Evolutionary conservation across 495 filamentous ascomycete genomes (phyloP).

Genomic region (Hyaloscypha finlandica): DNA sequence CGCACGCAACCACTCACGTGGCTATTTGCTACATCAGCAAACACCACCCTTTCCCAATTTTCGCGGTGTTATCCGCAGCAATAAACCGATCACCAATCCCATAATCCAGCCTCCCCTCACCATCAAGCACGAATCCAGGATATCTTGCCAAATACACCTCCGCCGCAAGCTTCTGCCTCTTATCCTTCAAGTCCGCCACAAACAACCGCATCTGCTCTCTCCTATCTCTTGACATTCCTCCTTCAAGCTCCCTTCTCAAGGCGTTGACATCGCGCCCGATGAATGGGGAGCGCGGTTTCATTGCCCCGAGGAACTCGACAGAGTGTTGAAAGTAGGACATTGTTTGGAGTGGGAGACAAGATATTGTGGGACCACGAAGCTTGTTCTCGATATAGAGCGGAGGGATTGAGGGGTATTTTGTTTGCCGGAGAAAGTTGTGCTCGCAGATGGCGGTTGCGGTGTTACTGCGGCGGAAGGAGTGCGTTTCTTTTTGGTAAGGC

Average conservation of each 20-base stretch:
- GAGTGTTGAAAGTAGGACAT: background rate
- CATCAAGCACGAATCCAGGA: background rate
- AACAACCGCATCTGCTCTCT: background rate
- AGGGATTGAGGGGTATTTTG: background rate
- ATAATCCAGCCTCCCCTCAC: slow-evolving; percentile 2
- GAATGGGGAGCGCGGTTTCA: background rate
- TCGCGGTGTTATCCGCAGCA: background rate
- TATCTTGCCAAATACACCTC: slow-evolving; percentile 4
- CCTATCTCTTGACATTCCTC: slow-evolving; percentile 4
- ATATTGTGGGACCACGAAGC: background rate
- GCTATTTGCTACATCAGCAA: background rate
- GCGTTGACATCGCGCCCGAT: background rate
- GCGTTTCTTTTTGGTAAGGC: background rate
- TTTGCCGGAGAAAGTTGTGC: background rate
- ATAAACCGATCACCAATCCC: background rate
- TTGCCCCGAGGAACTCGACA: background rate
- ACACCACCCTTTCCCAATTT: background rate
- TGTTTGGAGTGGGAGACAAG: background rate
- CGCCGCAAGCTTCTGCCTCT: background rate
- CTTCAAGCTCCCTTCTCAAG: background rate
- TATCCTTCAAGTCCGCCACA: background rate
- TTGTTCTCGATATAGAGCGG: background rate
- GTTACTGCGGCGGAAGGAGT: background rate
- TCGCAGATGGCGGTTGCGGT: background rate
- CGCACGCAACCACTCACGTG: too few species aligned